These are phyloP conservation scores for Nephelium lappaceum DNA, from an alignment of 345 rosid species.

Conservation along the genomic window DNA sequence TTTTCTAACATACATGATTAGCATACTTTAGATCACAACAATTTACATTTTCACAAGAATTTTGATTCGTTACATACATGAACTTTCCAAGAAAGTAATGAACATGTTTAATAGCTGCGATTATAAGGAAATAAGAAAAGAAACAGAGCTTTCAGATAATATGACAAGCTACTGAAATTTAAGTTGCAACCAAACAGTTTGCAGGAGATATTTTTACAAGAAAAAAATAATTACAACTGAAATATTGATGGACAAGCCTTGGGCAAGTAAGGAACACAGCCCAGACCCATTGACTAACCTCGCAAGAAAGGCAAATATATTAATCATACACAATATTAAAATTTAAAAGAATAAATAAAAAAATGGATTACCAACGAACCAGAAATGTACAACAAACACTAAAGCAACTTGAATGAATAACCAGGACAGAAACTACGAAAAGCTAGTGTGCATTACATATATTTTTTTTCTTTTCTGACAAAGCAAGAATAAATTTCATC, in stretches of 20 bases:
- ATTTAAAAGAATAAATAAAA: not conserved
- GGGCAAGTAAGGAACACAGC: constrained; percentile 93
- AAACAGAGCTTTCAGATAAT: too few species aligned
- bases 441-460: not conserved
- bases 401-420: not conserved
- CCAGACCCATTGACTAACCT: constrained; percentile 98
- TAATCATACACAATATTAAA: constrained; percentile 12
- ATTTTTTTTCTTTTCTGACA: not conserved
- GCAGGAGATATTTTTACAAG: not conserved
- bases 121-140: too few species aligned
- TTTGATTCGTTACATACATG: not conserved
- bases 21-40: not conserved
- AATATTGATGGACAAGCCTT: constrained; percentile 61
- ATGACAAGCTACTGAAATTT: not conserved
- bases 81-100: not conserved
- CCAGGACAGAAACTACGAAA: not conserved
- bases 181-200: not conserved
- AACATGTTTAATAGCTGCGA: too few species aligned
- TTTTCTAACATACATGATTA: not conserved
- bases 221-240: constrained; percentile 11
- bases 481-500: not conserved
- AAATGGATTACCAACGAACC: not conserved
- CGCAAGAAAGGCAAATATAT: constrained; percentile 33
- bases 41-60: not conserved
- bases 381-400: not conserved